These are phyloP conservation scores for Orobanche coerulescens DNA, from an alignment of 257 asterid species.

Conservation along the genomic window DNA sequence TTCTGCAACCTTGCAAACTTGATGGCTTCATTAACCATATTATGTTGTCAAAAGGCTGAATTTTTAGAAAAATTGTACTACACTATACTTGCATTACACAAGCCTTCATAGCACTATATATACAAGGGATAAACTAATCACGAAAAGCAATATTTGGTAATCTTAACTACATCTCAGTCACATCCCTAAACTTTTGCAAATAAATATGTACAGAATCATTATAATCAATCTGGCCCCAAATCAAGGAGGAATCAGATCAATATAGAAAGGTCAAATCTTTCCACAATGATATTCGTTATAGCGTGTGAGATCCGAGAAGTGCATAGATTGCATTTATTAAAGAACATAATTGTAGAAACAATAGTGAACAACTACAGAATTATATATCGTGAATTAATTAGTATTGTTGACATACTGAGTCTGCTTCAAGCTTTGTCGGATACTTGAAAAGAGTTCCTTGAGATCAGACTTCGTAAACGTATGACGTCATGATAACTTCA, in stretches of 20 bases:
- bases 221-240: background rate
- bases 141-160: background rate
- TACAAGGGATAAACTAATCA: background rate
- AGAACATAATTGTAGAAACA: background rate
- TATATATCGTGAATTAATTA: too few relatives aligned
- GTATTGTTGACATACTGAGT: background rate
- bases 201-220: background rate
- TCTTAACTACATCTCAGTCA: background rate
- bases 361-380: background rate
- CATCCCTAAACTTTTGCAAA: background rate
- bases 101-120: background rate
- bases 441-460: background rate
- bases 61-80: background rate
- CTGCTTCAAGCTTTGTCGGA: conserved; percentile 1
- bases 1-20: conserved; percentile 1
- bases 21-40: conserved; percentile 6
- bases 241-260: background rate
- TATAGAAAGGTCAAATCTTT: background rate
- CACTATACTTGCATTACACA: background rate
- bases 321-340: background rate
- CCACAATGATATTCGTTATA: background rate
- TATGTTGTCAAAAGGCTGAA: background rate
- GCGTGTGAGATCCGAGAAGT: background rate
- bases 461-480: background rate
- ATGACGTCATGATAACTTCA: background rate